A percentile compares a stretch with the other conserved stretches of the same genome.
These are phyloP conservation scores for Ceratobasidium papillatum DNA, from an alignment of 1,284 basidiomycete species.

Conservation along the genomic window DNA sequence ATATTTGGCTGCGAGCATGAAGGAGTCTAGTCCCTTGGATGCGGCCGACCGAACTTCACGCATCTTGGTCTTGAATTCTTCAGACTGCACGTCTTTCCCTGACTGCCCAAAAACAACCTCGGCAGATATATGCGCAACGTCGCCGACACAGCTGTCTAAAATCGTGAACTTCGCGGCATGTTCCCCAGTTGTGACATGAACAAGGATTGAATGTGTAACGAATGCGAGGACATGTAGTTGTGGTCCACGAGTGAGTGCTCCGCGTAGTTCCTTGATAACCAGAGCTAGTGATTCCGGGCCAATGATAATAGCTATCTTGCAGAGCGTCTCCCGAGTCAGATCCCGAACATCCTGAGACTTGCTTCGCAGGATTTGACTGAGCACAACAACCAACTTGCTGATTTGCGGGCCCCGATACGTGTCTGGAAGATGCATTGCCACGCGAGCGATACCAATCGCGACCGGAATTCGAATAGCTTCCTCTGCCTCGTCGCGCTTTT, in stretches of 20 bases:
- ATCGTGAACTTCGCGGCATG: constrained; percentile 63
- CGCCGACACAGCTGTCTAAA: constrained; percentile 81
- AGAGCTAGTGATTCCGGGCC: constrained; percentile 79
- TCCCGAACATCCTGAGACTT: constrained; percentile 95
- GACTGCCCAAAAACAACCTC: constrained; percentile 97
- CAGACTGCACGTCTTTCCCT: constrained; percentile 86
- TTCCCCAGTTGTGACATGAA: constrained; percentile 76
- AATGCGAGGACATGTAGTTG: constrained; percentile 94
- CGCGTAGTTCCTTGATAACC: constrained; percentile 82
- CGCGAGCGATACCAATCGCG: constrained; percentile 85
- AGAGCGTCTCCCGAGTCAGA: constrained; percentile 83
- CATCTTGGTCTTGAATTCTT: constrained; percentile 95
- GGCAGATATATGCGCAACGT: constrained; percentile 81
- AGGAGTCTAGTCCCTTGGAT: constrained; percentile 84
- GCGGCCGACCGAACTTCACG: constrained; percentile 84
- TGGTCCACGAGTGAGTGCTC: constrained; percentile 87
- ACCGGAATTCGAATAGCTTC: constrained; percentile 89
- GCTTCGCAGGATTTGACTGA: constrained; percentile 89
- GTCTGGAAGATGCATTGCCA: constrained; percentile 85
- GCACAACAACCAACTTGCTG: constrained; percentile 79
- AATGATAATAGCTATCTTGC: constrained; percentile 79
- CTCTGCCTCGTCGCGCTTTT: constrained; percentile 84
- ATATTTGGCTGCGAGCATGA: constrained; percentile 79
- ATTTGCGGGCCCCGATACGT: constrained; percentile 76
- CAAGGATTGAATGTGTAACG: constrained; percentile 82